Conservation (phyloP, 768 basidiomycete species). For the Imleria badia region DNA sequence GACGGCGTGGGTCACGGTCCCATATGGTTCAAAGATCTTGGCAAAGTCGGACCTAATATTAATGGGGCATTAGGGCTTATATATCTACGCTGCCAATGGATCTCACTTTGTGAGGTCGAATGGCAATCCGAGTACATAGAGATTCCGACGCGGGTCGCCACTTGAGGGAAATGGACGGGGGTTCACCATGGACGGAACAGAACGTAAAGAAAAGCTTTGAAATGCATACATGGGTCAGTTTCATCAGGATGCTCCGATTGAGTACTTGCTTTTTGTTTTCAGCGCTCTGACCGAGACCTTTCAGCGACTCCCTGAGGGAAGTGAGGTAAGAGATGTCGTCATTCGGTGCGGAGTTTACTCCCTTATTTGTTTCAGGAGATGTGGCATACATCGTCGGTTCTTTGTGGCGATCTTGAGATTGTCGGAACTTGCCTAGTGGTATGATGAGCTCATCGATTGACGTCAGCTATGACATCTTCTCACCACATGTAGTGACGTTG, state of each 20-base stretch:
- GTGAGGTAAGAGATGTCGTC: constrained; percentile 6
- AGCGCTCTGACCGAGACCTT: constrained; percentile 47
- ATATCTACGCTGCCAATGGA: neutral
- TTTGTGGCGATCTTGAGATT: constrained; percentile 4
- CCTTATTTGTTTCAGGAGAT: constrained; percentile 6
- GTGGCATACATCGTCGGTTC: neutral
- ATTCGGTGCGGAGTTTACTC: neutral
- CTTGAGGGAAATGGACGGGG: constrained; percentile 22
- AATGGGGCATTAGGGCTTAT: neutral
- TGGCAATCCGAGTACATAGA: constrained; percentile 82
- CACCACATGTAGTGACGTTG: constrained; percentile 8
- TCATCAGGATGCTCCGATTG: neutral
- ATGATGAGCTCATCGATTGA: neutral
- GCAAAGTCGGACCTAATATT: constrained; percentile 51
- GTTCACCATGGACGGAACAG: neutral
- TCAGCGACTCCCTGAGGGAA: constrained; percentile 10
- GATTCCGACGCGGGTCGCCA: constrained; percentile 61
- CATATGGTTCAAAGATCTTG: constrained; percentile 60
- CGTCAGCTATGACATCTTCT: neutral
- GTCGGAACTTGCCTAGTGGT: constrained; percentile 12
- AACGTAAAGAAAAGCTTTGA: constrained; percentile 40
- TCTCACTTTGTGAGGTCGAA: constrained; percentile 77
- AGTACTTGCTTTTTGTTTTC: constrained; percentile 55
- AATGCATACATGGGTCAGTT: constrained; percentile 21
- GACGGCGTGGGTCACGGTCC: constrained; percentile 71